Base-by-base conservation (phyloP, 352 stramenopile species). In the Globisporangium echinulatum region DNA sequence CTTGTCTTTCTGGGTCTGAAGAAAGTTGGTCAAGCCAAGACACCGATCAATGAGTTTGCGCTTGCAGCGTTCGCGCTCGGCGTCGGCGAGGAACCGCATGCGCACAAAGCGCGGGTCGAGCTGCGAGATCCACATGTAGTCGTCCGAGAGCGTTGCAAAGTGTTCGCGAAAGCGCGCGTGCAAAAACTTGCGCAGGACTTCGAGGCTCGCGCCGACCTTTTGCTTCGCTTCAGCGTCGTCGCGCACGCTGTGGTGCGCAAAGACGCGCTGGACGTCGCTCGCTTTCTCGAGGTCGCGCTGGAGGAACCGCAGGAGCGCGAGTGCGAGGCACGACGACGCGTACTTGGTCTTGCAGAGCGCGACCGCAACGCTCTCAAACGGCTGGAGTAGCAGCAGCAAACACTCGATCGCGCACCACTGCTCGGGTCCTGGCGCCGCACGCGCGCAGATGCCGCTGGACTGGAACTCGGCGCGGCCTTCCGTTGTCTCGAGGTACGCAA, bases 51-150 rank as follows among this genome's bases (percentile, higher is more conserved):
- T 70, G 17, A 81, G 59, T 1, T 62, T 56, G 4, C 59, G 63
- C 63, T 78, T 78, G 68, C 64, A 81, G 43, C 59, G 52, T 37
- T 75, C 67, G n/a, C 72, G 72, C 55, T 82, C 73, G 10, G 64
- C 54, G 25, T 82, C 70, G 47, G 59, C 76, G 48, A 82, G 53
- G 47, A 77, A 79, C 57, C 74, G 74, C 73, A 79, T 82, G 37
- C 68, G 69, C 46, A 77, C 70, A 49, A 79, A 82, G 36, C 73
- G 73, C 19, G 73, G 73, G 49, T 82, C 73, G 10, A 82, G 50
- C 54, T 79, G 70, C 14, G 73, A 82, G 53, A 82, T 68, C 73
- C 73, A 82, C 63, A 79, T 75, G 37, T 77, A 55, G 46, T 75
- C 66, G 33, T 68, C 63, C 53, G 68, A 78, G 7, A 70, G 55